Percentiles rank a stretch among this genome's conserved stretches.
Conservation (phyloP, 2,329 filamentous ascomycete genomes). For the Colletotrichum scovillei region DNA sequence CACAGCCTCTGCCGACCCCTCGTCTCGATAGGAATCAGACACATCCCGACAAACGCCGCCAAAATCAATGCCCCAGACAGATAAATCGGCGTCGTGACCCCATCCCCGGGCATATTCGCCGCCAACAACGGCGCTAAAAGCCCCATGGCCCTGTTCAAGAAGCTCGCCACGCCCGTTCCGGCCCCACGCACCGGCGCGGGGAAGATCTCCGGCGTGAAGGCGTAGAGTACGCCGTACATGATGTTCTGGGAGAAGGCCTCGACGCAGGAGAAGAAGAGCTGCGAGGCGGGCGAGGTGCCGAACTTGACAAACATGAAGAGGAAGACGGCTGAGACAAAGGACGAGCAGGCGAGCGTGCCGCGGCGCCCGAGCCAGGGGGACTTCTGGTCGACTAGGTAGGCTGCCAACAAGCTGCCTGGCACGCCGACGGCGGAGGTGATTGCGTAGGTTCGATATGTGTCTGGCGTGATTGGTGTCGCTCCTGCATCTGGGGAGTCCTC, state of each 20-base stretch:
- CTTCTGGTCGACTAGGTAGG: slow-evolving; percentile 75
- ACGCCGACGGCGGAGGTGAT: slow-evolving; percentile 83
- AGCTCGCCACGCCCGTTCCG: slow-evolving; percentile 77
- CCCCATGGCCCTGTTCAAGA: slow-evolving; percentile 76
- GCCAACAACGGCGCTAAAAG: slow-evolving; percentile 77
- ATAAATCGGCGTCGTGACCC: slow-evolving; percentile 67
- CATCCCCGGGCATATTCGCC: slow-evolving; percentile 67
- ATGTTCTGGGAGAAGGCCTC: slow-evolving; percentile 81
- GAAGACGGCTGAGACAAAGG: slow-evolving; percentile 74
- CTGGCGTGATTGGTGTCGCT: slow-evolving; percentile 51
- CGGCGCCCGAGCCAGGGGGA: slow-evolving; percentile 75
- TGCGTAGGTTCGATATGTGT: slow-evolving; percentile 82
- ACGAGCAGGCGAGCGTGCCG: slow-evolving; percentile 76
- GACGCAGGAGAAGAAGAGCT: slow-evolving; percentile 74
- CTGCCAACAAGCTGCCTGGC: slow-evolving; percentile 80
- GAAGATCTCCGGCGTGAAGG: slow-evolving; percentile 83
- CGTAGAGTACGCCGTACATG: slow-evolving; percentile 82
- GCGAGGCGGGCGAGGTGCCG: slow-evolving; percentile 65
- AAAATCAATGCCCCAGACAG: slow-evolving; percentile 68
- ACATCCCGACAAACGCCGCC: slow-evolving; percentile 69
- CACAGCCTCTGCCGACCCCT: slow-evolving; percentile 68
- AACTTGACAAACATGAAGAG: slow-evolving; percentile 75
- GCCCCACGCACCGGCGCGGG: slow-evolving; percentile 78
- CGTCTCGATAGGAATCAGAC: slow-evolving; percentile 72
- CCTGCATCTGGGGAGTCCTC: slow-evolving; percentile 43